Conservation (phyloP, 2,329 filamentous ascomycete species). For the Laburnicola sp. region DNA sequence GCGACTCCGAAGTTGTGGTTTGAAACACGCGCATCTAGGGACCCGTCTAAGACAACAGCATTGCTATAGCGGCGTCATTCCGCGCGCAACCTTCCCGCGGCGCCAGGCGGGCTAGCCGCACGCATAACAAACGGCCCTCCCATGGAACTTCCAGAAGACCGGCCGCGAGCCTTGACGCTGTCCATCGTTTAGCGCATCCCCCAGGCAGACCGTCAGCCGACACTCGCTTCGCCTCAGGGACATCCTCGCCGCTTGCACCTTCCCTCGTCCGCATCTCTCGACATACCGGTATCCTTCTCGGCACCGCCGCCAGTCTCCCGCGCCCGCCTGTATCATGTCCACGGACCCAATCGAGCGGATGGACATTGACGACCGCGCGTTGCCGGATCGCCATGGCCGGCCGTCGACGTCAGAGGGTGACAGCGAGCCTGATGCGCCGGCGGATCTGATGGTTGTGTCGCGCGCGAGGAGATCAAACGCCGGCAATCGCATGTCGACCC, state of each 20-base stretch:
- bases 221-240: constrained; percentile 26
- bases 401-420: constrained; percentile 27
- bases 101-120: constrained; percentile 10
- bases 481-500: constrained; percentile 47
- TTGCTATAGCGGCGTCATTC: constrained; percentile 2
- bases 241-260: constrained; percentile 28
- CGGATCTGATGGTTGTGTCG: constrained; percentile 45
- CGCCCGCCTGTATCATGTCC: constrained; percentile 20
- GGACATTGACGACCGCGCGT: constrained; percentile 15
- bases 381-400: constrained; percentile 18
- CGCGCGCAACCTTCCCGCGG: constrained; percentile 7
- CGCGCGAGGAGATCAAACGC: constrained; percentile 45
- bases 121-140: constrained; percentile 23
- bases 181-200: constrained; percentile 12
- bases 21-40: constrained; percentile 29
- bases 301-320: not conserved
- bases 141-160: constrained; percentile 30
- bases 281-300: constrained; percentile 8
- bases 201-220: no score
- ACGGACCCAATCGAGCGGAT: constrained; percentile 17
- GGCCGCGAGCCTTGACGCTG: constrained; percentile 24
- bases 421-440: constrained; percentile 34
- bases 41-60: constrained; percentile 22
- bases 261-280: constrained; percentile 16
- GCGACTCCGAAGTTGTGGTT: constrained; percentile 7